Base-by-base conservation (phyloP, 805 yeast species). In the Ogataea wickerhamii region DNA sequence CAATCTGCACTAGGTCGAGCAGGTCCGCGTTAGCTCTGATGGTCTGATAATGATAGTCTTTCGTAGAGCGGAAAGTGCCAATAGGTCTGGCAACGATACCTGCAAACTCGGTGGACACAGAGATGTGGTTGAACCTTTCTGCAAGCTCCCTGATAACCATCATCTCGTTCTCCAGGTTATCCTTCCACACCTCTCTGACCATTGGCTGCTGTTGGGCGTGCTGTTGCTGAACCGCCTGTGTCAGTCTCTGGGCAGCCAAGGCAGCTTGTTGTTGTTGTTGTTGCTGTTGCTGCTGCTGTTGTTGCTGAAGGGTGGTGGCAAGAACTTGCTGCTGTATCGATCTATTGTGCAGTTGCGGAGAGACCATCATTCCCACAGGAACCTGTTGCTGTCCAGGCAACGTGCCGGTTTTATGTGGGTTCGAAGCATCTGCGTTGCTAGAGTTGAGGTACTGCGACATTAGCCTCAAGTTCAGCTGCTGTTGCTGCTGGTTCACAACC, bases 11-110 rank as follows among this genome's bases (percentile, higher is more conserved):
- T 41, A 93, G 76, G 51, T 82, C 81, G 49, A 89, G 64, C 39
- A 93, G 70, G 61, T 93, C 98, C 3, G 93, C 85, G 59, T 93
- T 93, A 7, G 94, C 73, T 55, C 98, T 74, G 64, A 93, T 73
- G 0, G 98, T 91, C 62, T 93, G 98, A 58, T 91, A 93, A 61
- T 93, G 98, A 62, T 88, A 93, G 60, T 93, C 98, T 18, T 83
- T 73, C 12, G 93, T 85, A 2, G 93, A 80, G 52, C 87, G 78
- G 64, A 93, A 93, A 14, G 86, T 78, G 14, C 98, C 98, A 43
- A 93, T 85, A 12, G 98, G 98, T 52, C 98, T 76, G 2, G 96
- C 96, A 19, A 91, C 82, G 17, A 94, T 86, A 0, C 98, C 98
- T 0, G 96, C 96, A 56, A 93, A 88, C 60, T 93, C 98, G 32